phyloP scores from a whole-genome alignment of 306 rosid genomes.

The Sophora flavescens region DNA sequence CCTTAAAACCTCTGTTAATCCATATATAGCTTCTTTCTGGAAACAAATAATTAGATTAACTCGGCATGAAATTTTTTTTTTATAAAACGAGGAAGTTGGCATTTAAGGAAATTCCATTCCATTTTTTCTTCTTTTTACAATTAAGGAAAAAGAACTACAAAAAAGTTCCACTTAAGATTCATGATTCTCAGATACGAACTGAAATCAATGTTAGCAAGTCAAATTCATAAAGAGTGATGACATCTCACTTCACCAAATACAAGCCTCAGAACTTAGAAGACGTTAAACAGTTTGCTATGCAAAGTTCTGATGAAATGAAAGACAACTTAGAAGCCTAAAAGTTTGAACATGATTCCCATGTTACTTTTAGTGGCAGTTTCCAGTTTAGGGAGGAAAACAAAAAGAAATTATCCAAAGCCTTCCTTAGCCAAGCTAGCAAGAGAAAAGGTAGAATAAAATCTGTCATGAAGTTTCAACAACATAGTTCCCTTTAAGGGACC shows the following conservation, averaged over 20 bases:
- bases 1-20: constrained; percentile 89
- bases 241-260: constrained; percentile 24
- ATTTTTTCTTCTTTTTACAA: not conserved
- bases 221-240: constrained; percentile 25
- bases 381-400: not conserved
- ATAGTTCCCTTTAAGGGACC: constrained; percentile 12
- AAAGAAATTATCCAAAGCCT: not conserved
- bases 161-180: constrained; percentile 3
- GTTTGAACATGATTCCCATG: constrained; percentile 4
- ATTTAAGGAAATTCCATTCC: constrained; percentile 12
- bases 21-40: constrained; percentile 94
- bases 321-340: constrained; percentile 18
- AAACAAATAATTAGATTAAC: constrained; percentile 45
- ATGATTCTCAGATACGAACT: not conserved
- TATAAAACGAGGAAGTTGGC: not conserved
- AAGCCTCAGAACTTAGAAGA: constrained; percentile 26
- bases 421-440: not conserved
- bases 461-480: not conserved
- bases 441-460: not conserved
- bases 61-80: constrained; percentile 42
- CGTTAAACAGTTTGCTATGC: constrained; percentile 18
- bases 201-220: constrained; percentile 29
- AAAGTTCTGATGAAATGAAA: constrained; percentile 11
- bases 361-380: not conserved
- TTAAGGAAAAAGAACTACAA: not conserved